Evolutionary conservation across 805 yeast species (phyloP), one percentile per base, ranked within the genome.

Genomic region (Candida xiaguanensis): DNA sequence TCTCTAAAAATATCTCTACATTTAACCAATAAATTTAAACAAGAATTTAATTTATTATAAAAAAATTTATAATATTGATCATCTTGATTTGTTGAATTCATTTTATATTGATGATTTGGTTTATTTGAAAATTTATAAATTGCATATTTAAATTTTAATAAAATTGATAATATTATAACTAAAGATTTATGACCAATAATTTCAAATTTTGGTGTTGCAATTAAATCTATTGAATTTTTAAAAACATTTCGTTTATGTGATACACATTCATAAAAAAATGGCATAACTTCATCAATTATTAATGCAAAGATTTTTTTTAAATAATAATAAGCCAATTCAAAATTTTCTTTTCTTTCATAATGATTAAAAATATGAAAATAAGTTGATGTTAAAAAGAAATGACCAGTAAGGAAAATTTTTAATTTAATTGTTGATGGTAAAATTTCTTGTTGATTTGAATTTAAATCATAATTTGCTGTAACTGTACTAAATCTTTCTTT

Each of bases 131-230:
- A 15, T 28, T 28, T 28, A 28, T 28, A 11, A 28, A 13, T 28
- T 5, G 31, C 4, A 15, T 28, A 28, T 8, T 16, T 14, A 11
- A 28, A 14, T 15, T 28, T 28, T 8, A 28, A 13, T 28, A 28
- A 11, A 5, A 28, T 28, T 28, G 31, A 28, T 15, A 28, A 15
- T 17, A 46, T 39, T 4, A 63, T 26, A 36, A 63, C 61, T 19
- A 51, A 51, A 3, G 55, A 46, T 41, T 56, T 62, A 42, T 66
- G 71, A 32, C 53, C 46, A 24, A 52, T 34, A 3, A 43, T 33
- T 27, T 59, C 56, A n/a, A 63, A 35, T 5, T 51, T 38, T 13
- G 80, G 78, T 36, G 66, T 74, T 22, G 76, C 39, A 11, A 66
- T 49, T 33, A 64, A 56, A 32, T 65, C 74, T 4, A 69, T 61